phyloP scores from a whole-genome alignment of 2,329 filamentous ascomycete genomes.

The Pestalotiopsis sp. region DNA sequence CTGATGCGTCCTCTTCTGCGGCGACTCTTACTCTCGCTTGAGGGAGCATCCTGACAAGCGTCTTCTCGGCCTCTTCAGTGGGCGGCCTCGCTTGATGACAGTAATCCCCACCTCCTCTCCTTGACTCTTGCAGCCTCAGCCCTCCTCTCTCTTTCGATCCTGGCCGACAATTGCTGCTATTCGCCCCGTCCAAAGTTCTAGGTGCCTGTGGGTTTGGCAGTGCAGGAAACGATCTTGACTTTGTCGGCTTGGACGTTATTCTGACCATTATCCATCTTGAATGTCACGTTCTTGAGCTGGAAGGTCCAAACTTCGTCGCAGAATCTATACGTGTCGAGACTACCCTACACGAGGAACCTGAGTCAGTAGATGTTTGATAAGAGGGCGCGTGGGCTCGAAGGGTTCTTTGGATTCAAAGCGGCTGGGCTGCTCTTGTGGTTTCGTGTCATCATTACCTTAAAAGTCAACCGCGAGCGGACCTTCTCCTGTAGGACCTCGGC shows the following conservation, averaged over 20 bases:
- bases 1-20: too few relatives aligned
- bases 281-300: slow-evolving; percentile 97
- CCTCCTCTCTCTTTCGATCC: background rate
- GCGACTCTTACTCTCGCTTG: too few relatives aligned
- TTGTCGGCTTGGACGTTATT: slow-evolving; percentile 80
- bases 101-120: too few relatives aligned
- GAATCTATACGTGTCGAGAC: slow-evolving; percentile 97
- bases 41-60: too few relatives aligned
- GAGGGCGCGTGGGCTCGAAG: background rate
- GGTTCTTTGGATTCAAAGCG: background rate
- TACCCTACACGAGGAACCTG: slow-evolving; percentile 63
- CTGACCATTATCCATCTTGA: slow-evolving; percentile 87
- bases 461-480: slow-evolving; percentile 87
- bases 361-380: slow-evolving; percentile 1
- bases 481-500: slow-evolving; percentile 89
- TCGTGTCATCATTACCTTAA: slow-evolving; percentile 73
- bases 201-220: slow-evolving; percentile 66
- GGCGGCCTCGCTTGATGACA: too few relatives aligned
- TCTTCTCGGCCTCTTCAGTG: too few relatives aligned
- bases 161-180: background rate
- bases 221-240: slow-evolving; percentile 98
- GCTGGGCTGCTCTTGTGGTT: too few relatives aligned
- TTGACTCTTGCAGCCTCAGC: too few relatives aligned
- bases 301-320: slow-evolving; percentile 99
- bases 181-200: background rate